Evolutionary conservation across 106 monocot species (phyloP), one percentile per base, ranked within the genome.

Genomic region (Dendrobium huoshanense): DNA sequence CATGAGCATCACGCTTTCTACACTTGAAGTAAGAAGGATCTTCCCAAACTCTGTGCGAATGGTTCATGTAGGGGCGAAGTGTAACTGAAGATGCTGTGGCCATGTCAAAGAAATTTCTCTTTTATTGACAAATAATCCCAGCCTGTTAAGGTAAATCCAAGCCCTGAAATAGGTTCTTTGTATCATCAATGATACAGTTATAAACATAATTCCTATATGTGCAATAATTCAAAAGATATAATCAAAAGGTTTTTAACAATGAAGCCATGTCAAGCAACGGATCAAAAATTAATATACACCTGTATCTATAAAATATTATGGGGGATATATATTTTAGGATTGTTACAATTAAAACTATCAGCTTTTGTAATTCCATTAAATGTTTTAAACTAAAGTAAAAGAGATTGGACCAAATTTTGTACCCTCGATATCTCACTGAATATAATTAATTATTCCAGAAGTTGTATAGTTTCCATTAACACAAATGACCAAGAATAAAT

Each of bases 1-100:
- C 98, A 81, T 95, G 98, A n/a, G 98, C 88, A 56, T 98, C 95
- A 44, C 98, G 95, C 85, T 98, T 98, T 65, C 89, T 88, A 92
- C 98, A 95, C 83, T 93, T 98, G 83, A 95, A 89, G 29, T 92
- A 89, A 41, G 92, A 91, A 59, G 94, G 91, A 85, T 98, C 98
- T 79, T 98, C 98, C 98, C 98, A 98, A 70, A 85, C 78, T 83
- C 80, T 98, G 65, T 81, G 75, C 61, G 76, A 79, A 79, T 81
- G 59, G 76, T 77, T 80, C 77, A 85, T 4, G 31, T 81, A 59
- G 61, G 79, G 33, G 51, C 81, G 31, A 82, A 88, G 55, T 31
- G 80, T 80, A 82, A 72, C 56, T 58, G 79, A 78, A 72, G 83
- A 87, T 54, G 83, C 49, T 19, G 65, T 27, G 10, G 88, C 77